These are phyloP conservation scores for Gynandropsis gynandra DNA, from an alignment of 345 rosid species.

Conservation along the genomic window DNA sequence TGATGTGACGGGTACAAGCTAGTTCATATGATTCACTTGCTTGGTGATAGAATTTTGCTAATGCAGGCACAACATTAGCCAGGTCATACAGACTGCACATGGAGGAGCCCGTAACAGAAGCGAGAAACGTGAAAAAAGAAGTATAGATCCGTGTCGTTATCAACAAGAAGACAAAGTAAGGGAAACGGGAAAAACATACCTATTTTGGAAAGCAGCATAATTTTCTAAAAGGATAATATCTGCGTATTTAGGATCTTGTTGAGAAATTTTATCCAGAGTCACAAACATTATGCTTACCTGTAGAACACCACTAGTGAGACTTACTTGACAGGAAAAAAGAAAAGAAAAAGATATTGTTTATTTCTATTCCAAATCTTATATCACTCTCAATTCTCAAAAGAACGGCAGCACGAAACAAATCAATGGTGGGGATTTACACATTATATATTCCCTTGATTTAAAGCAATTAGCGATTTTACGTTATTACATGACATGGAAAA, in stretches of 20 bases:
- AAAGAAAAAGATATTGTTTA: neutral
- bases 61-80: slow-evolving; percentile 89
- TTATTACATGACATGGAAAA: neutral
- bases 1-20: slow-evolving; percentile 94
- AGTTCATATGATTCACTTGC: slow-evolving; percentile 98
- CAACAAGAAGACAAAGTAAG: slow-evolving; percentile 6
- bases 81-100: slow-evolving; percentile 83
- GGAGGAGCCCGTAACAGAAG: slow-evolving; percentile 20
- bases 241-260: slow-evolving; percentile 84
- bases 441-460: slow-evolving; percentile 6
- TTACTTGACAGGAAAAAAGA: slow-evolving; percentile 1
- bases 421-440: neutral
- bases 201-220: slow-evolving; percentile 96
- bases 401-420: slow-evolving; percentile 4
- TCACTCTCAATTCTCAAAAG: too few relatives aligned
- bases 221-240: slow-evolving; percentile 92
- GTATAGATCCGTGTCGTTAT: neutral
- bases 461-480: slow-evolving; percentile 8
- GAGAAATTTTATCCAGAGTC: slow-evolving; percentile 88
- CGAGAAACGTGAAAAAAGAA: slow-evolving; percentile 6
- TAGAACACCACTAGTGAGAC: slow-evolving; percentile 24
- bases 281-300: slow-evolving; percentile 96
- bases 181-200: slow-evolving; percentile 32
- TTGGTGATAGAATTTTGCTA: slow-evolving; percentile 98
- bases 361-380: neutral